Percentiles rank a stretch among this genome's conserved stretches.
phyloP scores from a whole-genome alignment of 768 basidiomycete genomes.

The Phaeotremella fagi region DNA sequence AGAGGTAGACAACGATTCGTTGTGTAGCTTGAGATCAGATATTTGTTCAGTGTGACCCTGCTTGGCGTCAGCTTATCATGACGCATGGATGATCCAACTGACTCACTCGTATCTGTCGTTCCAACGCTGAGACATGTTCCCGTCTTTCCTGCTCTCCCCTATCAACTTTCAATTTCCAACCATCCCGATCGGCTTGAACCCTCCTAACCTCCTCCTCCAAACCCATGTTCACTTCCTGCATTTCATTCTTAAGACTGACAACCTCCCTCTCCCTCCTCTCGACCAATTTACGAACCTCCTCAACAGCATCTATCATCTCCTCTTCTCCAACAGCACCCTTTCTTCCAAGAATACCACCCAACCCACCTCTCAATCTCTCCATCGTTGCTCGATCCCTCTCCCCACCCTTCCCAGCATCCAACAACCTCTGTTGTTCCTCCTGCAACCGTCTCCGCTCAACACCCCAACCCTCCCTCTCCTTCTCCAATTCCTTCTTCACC shows the following conservation, averaged over 20 bases:
- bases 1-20: conserved; percentile 40
- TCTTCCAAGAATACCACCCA: conserved; percentile 25
- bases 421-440: conserved; percentile 10
- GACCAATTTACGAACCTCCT: conserved; percentile 29
- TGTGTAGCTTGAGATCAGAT: conserved; percentile 33
- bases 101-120: conserved; percentile 33
- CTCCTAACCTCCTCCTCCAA: conserved; percentile 44
- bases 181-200: conserved; percentile 38
- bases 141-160: conserved; percentile 13
- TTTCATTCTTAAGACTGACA: conserved; percentile 35
- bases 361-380: conserved; percentile 20
- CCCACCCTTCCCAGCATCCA: conserved; percentile 12
- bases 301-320: conserved; percentile 30
- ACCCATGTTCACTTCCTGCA: conserved; percentile 46
- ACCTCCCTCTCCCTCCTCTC: conserved; percentile 39
- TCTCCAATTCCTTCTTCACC: conserved; percentile 6
- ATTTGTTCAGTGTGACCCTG: conserved; percentile 35
- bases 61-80: not conserved
- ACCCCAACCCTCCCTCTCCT: conserved; percentile 21
- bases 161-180: conserved; percentile 33
- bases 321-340: conserved; percentile 14
- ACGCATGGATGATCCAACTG: too few relatives aligned
- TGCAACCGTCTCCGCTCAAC: conserved; percentile 16
- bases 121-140: conserved; percentile 14
- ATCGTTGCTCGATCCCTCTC: conserved; percentile 24